These are phyloP conservation scores for Schwanniomyces yamadae DNA, from an alignment of 805 yeast species.

Conservation along the genomic window DNA sequence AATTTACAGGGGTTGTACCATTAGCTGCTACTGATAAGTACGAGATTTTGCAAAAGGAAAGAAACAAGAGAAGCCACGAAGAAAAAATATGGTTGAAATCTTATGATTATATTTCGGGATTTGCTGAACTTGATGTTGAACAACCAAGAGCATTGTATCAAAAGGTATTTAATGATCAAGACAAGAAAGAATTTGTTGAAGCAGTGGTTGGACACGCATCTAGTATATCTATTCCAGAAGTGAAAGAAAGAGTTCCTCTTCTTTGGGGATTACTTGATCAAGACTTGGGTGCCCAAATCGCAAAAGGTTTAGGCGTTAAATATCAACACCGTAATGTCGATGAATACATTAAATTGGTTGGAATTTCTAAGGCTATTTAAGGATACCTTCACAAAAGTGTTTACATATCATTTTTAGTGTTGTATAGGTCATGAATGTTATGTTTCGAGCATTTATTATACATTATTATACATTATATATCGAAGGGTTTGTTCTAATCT, in stretches of 20 bases:
- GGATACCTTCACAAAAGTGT: neutral
- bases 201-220: conserved; percentile 42
- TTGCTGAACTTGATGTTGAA: conserved; percentile 44
- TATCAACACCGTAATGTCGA: conserved; percentile 32
- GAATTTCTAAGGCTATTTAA: conserved; percentile 11
- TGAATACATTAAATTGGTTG: conserved; percentile 29
- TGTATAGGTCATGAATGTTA: neutral
- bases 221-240: conserved; percentile 21
- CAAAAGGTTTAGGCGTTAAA: conserved; percentile 40
- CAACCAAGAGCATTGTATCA: conserved; percentile 46
- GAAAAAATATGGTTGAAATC: conserved; percentile 34
- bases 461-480: too few species aligned
- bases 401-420: neutral
- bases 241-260: conserved; percentile 39
- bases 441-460: too few species aligned
- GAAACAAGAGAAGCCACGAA: conserved; percentile 33
- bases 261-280: conserved; percentile 43
- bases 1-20: conserved; percentile 34
- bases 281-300: conserved; percentile 39
- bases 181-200: conserved; percentile 31
- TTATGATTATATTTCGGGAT: conserved; percentile 39
- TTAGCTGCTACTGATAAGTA: conserved; percentile 21
- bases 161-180: conserved; percentile 34
- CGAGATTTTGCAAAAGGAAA: conserved; percentile 26
- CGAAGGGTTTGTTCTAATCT: conserved; percentile 21